Percentiles rank a stretch among this genome's conserved stretches.
These are phyloP conservation scores for Pestalotiopsis sp. DNA, from an alignment of 2,329 filamentous ascomycete genomes.

Conservation along the genomic window DNA sequence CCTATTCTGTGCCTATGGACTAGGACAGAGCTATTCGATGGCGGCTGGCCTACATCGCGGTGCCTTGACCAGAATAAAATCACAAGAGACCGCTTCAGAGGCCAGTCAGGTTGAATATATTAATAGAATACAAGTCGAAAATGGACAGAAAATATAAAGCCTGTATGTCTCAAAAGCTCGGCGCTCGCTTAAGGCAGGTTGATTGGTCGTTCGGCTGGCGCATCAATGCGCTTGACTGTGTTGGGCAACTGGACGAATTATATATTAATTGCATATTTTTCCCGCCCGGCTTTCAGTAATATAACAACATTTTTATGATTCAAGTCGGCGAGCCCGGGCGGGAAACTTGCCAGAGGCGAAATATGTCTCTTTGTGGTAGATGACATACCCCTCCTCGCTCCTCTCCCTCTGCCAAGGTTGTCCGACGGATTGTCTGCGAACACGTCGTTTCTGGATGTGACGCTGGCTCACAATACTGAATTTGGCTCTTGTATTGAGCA, in stretches of 20 bases:
- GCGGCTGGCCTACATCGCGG: too few relatives aligned
- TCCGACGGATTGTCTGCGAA: background rate
- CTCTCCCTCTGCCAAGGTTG: background rate
- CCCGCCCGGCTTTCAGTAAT: background rate
- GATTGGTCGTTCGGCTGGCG: background rate
- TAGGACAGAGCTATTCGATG: background rate
- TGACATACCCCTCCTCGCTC: background rate
- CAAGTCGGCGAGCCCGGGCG: background rate
- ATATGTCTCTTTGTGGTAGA: background rate
- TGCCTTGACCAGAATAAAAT: too few relatives aligned
- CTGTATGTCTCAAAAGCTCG: background rate
- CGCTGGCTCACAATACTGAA: background rate
- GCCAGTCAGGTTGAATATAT: background rate
- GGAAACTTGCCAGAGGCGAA: background rate
- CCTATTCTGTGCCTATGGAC: background rate
- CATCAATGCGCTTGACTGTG: constrained; percentile 1
- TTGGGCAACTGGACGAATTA: background rate
- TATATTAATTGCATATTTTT: background rate
- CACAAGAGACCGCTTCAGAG: background rate
- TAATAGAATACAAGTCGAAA: background rate
- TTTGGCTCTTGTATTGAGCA: background rate
- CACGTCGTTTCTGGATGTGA: background rate
- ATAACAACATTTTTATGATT: background rate
- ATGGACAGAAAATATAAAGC: background rate
- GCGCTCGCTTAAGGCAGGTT: constrained; percentile 2